Evolutionary conservation across 495 filamentous ascomycete genomes (phyloP).

Genomic region (Penicillium lividum): DNA sequence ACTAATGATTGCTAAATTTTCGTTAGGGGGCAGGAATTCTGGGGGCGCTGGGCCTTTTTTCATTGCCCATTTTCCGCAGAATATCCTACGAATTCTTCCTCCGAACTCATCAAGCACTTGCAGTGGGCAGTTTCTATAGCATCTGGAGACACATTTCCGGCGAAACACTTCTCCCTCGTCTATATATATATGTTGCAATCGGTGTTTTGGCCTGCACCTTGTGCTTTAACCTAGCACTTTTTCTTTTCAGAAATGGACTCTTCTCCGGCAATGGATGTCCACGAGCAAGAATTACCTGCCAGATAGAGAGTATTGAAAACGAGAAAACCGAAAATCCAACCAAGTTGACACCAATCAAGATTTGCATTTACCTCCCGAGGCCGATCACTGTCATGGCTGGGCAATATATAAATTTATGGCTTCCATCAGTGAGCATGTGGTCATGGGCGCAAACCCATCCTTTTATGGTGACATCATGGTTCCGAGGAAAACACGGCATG

Average conservation of each 20-base stretch:
- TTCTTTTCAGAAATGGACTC: conserved; percentile 30
- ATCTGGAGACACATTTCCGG: conserved; percentile 26
- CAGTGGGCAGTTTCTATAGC: conserved; percentile 26
- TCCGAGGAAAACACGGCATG: conserved; percentile 20
- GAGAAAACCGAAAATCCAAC: conserved; percentile 5
- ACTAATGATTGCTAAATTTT: background rate
- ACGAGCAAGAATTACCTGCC: conserved; percentile 23
- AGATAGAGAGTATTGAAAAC: conserved; percentile 11
- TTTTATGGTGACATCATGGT: conserved; percentile 43
- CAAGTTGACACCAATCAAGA: conserved; percentile 13
- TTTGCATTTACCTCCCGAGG: conserved; percentile 25
- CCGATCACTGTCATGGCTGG: conserved; percentile 34
- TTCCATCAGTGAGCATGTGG: conserved; percentile 33
- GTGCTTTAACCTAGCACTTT: conserved; percentile 17
- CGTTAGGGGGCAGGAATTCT: conserved; percentile 10
- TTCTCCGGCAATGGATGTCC: conserved; percentile 23
- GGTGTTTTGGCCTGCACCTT: conserved; percentile 26
- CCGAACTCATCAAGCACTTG: conserved; percentile 29
- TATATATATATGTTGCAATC: conserved; percentile 31
- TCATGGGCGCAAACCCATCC: conserved; percentile 39
- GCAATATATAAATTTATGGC: conserved; percentile 43
- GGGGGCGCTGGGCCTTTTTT: conserved; percentile 21
- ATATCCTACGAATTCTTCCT: conserved; percentile 39
- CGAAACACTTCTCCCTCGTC: conserved; percentile 1
- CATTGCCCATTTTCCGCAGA: conserved; percentile 21